A percentile compares a stretch with the other conserved stretches of the same genome.
These are phyloP conservation scores for Umbelopsis vinacea DNA, from an alignment of 192 early-diverging fungal genomes.

Conservation along the genomic window DNA sequence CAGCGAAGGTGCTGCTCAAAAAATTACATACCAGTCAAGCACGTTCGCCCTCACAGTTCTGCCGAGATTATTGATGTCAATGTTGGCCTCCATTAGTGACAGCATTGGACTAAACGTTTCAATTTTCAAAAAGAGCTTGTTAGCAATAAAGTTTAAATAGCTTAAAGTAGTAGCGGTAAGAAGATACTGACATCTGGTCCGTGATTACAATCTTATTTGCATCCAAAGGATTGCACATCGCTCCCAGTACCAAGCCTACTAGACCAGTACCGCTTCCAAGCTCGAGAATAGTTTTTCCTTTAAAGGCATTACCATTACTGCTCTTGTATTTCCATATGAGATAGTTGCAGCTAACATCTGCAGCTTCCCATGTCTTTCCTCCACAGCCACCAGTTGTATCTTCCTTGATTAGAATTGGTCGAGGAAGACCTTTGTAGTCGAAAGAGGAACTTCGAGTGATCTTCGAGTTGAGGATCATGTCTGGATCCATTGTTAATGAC, in stretches of 20 bases:
- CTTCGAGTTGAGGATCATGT: neutral
- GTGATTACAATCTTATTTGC: constrained; percentile 44
- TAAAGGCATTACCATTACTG: neutral
- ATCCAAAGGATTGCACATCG: constrained; percentile 15
- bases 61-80: constrained; percentile 36
- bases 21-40: constrained; percentile 13
- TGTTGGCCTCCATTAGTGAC: constrained; percentile 52
- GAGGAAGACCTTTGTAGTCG: constrained; percentile 3
- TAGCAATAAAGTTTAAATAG: neutral
- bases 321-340: constrained; percentile 34
- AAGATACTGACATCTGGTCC: constrained; percentile 44
- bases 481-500: neutral
- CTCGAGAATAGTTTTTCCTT: constrained; percentile 37
- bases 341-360: constrained; percentile 46
- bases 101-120: constrained; percentile 35
- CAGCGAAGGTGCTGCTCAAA: neutral
- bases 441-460: neutral
- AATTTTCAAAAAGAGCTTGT: neutral
- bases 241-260: constrained; percentile 48
- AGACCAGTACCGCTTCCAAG: constrained; percentile 55
- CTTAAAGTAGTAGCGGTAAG: neutral
- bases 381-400: constrained; percentile 45
- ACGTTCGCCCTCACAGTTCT: constrained; percentile 22
- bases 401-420: neutral
- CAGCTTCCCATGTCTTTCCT: constrained; percentile 57